These are phyloP conservation scores for Pezicula radicicola DNA, from an alignment of 2,329 filamentous ascomycete species.

Conservation along the genomic window DNA sequence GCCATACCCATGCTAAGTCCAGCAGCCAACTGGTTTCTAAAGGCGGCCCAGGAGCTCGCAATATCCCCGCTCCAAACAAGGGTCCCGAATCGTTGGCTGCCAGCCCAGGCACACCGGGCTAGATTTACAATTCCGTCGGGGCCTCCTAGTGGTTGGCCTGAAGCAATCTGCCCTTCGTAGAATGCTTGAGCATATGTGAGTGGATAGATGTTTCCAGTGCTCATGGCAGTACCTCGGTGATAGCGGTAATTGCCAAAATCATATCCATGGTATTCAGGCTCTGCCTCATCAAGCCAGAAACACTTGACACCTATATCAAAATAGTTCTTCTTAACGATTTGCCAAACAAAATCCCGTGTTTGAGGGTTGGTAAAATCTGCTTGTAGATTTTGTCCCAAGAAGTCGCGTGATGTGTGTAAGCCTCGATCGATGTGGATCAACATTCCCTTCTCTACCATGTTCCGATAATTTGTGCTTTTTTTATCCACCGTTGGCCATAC, in stretches of 20 bases:
- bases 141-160: conserved; percentile 37
- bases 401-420: conserved; percentile 53
- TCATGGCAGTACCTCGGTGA: conserved; percentile 46
- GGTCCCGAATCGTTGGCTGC: conserved; percentile 58
- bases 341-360: conserved; percentile 55
- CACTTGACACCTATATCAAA: conserved; percentile 55
- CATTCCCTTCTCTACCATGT: conserved; percentile 57
- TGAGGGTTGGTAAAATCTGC: conserved; percentile 61
- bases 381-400: conserved; percentile 53
- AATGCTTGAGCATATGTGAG: conserved; percentile 53
- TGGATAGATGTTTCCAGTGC: conserved; percentile 59
- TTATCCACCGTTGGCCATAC: conserved; percentile 65
- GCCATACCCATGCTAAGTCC: conserved; percentile 62
- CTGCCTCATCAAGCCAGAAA: conserved; percentile 68
- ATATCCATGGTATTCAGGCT: conserved; percentile 61
- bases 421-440: conserved; percentile 59
- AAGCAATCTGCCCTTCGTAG: conserved; percentile 50
- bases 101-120: conserved; percentile 49
- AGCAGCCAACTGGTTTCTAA: conserved; percentile 56
- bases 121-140: conserved; percentile 52
- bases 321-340: conserved; percentile 55
- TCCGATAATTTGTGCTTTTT: conserved; percentile 52
- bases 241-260: conserved; percentile 65
- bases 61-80: conserved; percentile 66
- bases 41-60: conserved; percentile 55